Evolutionary conservation across 1,284 basidiomycete genomes (phyloP).

Genomic region (Apiotrichum gamsii): DNA sequence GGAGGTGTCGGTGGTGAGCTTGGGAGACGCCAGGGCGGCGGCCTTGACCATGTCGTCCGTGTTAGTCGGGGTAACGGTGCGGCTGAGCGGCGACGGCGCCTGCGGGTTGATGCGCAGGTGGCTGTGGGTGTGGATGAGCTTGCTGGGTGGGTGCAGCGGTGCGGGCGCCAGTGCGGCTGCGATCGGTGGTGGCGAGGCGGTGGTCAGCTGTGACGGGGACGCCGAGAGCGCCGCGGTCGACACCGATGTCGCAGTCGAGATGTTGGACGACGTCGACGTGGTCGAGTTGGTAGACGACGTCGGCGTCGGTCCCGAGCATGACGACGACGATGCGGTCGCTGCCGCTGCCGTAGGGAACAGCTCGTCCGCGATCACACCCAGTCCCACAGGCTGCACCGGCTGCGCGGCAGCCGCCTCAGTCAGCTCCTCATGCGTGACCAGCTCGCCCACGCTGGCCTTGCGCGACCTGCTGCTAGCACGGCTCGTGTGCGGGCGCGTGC

Average conservation of each 20-base stretch:
- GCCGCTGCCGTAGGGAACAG: no score
- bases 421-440: neutral
- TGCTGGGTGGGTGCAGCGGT: neutral
- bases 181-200: neutral
- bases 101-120: neutral
- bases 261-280: neutral
- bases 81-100: neutral
- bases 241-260: neutral
- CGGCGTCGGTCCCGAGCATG: no score
- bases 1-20: neutral
- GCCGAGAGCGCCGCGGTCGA: neutral
- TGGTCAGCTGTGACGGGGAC: neutral
- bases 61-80: neutral
- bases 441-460: neutral
- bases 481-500: neutral
- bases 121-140: no score
- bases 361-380: no score
- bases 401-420: no score
- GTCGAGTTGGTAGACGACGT: no score
- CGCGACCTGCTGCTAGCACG: neutral
- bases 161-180: neutral
- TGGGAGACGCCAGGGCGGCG: neutral
- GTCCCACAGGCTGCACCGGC: no score
- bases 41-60: no score
- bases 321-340: no score